Conservation (phyloP, 768 basidiomycete species). For the Tricholoma furcatifolium region DNA sequence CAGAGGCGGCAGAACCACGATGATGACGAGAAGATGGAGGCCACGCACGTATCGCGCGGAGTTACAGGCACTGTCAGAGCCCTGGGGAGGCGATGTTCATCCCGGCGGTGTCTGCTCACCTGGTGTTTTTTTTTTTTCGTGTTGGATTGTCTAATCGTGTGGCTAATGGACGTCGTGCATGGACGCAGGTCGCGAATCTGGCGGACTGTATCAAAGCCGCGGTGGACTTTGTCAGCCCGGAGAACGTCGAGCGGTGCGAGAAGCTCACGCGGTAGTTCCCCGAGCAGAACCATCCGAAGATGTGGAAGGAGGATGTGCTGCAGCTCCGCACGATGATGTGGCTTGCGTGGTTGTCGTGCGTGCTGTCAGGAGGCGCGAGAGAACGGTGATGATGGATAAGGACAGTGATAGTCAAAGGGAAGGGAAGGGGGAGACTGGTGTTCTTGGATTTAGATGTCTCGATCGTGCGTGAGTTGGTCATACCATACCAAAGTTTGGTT, state of each 20-base stretch:
- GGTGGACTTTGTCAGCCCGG: too few species aligned
- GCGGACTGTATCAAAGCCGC: slow-evolving; percentile 96
- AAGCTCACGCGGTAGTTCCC: slow-evolving; percentile 86
- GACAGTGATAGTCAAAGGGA: too few species aligned
- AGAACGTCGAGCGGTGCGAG: slow-evolving; percentile 87
- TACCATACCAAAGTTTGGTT: too few species aligned
- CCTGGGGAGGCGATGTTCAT: too few species aligned
- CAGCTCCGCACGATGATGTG: slow-evolving; percentile 92
- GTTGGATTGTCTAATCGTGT: background rate
- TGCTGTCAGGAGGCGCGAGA: slow-evolving; percentile 24
- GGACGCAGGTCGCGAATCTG: slow-evolving; percentile 77
- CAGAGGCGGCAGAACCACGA: slow-evolving; percentile 94
- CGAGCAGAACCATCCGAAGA: slow-evolving; percentile 81
- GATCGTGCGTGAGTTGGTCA: too few species aligned
- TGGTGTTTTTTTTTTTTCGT: background rate
- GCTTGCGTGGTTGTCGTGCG: slow-evolving; percentile 85
- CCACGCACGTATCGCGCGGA: too few species aligned
- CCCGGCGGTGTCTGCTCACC: too few species aligned
- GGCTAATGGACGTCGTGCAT: slow-evolving; percentile 3
- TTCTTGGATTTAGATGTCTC: too few species aligned
- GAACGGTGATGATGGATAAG: too few species aligned
- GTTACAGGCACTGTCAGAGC: too few species aligned
- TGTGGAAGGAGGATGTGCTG: slow-evolving; percentile 94
- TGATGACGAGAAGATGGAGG: too few species aligned
- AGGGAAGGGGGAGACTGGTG: too few species aligned